Base-by-base conservation (phyloP, 805 yeast species). In the Maudiozyma bulderi region DNA sequence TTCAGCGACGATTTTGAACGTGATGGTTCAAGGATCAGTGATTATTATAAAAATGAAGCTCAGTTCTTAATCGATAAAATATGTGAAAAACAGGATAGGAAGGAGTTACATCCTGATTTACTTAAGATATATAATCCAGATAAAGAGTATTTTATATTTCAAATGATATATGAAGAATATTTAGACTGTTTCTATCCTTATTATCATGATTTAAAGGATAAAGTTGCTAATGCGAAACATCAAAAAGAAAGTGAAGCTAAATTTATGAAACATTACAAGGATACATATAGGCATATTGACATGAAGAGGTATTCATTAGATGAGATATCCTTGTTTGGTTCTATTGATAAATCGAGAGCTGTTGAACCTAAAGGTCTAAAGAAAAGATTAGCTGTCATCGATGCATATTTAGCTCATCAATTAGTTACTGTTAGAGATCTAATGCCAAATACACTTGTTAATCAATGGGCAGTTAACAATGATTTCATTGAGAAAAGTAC, bases 401-500 rank as follows among this genome's bases (percentile, higher is more conserved):
- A 60, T 26, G 48, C 65, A 1, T 68, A 64, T 50, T 51, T 69
- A 40, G 57, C 61, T 38, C 65, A 68, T 43, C 62, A 66, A 44
- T 49, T 57, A 9, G 43, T 77, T 15, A 68, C 72, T n/a, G 58
- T 80, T 26, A 57, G 64, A 37, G 52, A 49, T 8, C 43, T 75
- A 15, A 49, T 68, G 32, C 62, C 69, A 6, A 67, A 68, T 52
- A 59, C 67, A 10, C 48, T 65, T 10, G 58, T 61, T 48, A 65
- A 57, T 63, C 74, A 61, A 50, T 75, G 69, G 72, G 59, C 58
- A 45, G 55, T 61, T 8, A 65, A 54, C 60, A 73, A 66, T 47
- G 74, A 62, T 53, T 61, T 53, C 49, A 59, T 67, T 38, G 58
- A 53, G 47, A 61, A 62, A 13, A 54, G 66, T 28, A 61, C 64